These are phyloP conservation scores for Bretschneidera sinensis DNA, from an alignment of 345 rosid genomes.

Conservation along the genomic window DNA sequence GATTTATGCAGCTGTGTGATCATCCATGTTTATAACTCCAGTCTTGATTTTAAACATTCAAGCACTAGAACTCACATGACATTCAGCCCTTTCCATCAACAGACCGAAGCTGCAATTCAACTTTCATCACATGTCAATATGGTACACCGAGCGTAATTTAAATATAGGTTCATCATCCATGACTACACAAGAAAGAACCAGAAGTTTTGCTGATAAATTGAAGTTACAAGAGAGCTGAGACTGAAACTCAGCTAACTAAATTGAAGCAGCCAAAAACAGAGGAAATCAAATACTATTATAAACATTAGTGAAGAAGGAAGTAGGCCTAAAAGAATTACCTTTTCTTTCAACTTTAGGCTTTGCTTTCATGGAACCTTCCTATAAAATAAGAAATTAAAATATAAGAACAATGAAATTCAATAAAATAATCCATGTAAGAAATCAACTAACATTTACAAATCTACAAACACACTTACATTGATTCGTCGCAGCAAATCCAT, in stretches of 20 bases:
- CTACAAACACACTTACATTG: constrained; percentile 27
- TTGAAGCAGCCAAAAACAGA: not conserved
- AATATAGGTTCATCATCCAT: not conserved
- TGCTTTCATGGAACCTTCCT: constrained; percentile 41
- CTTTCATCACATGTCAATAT: not conserved
- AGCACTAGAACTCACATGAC: not conserved
- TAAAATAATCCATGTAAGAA: not conserved
- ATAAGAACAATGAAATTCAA: not conserved
- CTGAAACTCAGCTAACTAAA: not conserved
- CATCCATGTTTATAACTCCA: not conserved
- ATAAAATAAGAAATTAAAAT: constrained; percentile 9
- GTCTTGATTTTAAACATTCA: not conserved
- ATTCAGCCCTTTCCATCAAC: not conserved
- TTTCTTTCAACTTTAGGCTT: constrained; percentile 48
- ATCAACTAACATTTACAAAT: not conserved
- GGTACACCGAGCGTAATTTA: not conserved
- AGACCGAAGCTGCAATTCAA: not conserved
- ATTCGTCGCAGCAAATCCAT: constrained; percentile 60
- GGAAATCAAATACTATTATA: not conserved
- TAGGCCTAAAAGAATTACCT: constrained; percentile 20
- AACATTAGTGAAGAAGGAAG: not conserved
- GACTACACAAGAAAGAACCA: not conserved
- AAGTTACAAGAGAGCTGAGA: not conserved
- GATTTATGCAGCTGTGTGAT: not conserved
- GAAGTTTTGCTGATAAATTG: no score